These are phyloP conservation scores for Eutrema yunnanense DNA, from an alignment of 345 rosid species.

Conservation along the genomic window DNA sequence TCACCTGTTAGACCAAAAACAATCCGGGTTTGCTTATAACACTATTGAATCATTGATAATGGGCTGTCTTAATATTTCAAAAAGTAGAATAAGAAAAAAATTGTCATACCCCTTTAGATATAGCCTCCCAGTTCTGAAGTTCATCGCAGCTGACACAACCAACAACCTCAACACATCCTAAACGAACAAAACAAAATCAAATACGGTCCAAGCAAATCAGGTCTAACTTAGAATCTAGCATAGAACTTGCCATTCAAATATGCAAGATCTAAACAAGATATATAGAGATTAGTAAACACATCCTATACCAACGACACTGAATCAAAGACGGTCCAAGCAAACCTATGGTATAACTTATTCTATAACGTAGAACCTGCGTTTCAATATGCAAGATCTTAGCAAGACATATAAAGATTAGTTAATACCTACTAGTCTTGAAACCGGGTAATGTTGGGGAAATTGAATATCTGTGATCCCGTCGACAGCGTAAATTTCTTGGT, in stretches of 20 bases:
- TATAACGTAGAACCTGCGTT: neutral
- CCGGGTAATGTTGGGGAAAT: slow-evolving; percentile 71
- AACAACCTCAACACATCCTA: slow-evolving; percentile 64
- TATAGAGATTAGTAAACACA: slow-evolving; percentile 25
- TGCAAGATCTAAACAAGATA: neutral
- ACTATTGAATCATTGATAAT: neutral
- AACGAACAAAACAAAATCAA: neutral
- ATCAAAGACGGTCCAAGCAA: neutral
- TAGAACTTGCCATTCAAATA: neutral
- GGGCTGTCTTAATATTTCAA: neutral
- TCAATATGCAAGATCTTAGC: neutral
- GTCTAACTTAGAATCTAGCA: neutral
- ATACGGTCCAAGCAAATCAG: neutral
- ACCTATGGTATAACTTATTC: neutral
- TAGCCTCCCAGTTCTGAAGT: slow-evolving; percentile 46
- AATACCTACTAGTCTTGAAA: slow-evolving; percentile 79
- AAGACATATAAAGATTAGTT: neutral
- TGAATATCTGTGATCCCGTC: slow-evolving; percentile 57
- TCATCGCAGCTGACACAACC: slow-evolving; percentile 55
- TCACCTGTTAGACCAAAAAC: slow-evolving; percentile 41
- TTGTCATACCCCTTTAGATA: slow-evolving; percentile 50
- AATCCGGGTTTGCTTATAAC: neutral
- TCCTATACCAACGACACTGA: slow-evolving; percentile 16
- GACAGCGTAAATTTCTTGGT: slow-evolving; percentile 65
- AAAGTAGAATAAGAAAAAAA: neutral